A percentile compares a stretch with the other conserved stretches of the same genome.
Conservation (phyloP, 371 early-diverging fungal genomes). For the Syncephalastrum sp. region DNA sequence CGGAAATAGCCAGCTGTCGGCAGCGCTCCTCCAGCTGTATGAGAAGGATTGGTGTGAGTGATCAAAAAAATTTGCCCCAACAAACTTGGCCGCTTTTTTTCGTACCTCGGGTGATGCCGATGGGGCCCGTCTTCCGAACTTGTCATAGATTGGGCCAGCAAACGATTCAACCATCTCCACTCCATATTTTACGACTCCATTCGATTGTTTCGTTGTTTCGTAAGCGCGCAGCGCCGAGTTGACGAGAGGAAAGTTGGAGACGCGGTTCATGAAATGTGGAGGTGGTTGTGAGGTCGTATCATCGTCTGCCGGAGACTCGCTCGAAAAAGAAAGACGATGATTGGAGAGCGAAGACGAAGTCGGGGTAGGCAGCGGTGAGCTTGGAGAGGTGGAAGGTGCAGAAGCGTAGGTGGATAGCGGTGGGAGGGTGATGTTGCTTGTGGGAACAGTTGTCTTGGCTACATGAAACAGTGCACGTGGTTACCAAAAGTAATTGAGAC, state of each 20-base stretch:
- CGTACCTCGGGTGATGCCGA: slow-evolving; percentile 14
- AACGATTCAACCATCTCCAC: slow-evolving; percentile 82
- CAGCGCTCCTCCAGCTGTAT: slow-evolving; percentile 12
- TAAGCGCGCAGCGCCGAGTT: slow-evolving; percentile 75
- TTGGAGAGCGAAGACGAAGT: slow-evolving; percentile 22
- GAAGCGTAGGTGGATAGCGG: slow-evolving; percentile 17
- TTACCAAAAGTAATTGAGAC: too few relatives aligned
- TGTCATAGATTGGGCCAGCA: slow-evolving; percentile 44
- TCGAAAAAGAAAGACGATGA: slow-evolving; percentile 23
- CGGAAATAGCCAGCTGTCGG: too few relatives aligned
- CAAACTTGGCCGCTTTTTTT: background rate
- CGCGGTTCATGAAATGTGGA: slow-evolving; percentile 64
- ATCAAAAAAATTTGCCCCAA: slow-evolving; percentile 1
- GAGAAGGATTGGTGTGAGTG: background rate
- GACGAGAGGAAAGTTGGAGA: slow-evolving; percentile 79
- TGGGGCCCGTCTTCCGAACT: slow-evolving; percentile 26
- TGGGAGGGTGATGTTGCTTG: slow-evolving; percentile 14
- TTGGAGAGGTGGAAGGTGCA: slow-evolving; percentile 30
- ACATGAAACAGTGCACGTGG: too few relatives aligned
- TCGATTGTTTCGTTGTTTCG: slow-evolving; percentile 71
- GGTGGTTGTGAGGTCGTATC: slow-evolving; percentile 4
- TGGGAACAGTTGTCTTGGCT: background rate
- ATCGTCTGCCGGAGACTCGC: slow-evolving; percentile 17
- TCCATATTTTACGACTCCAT: slow-evolving; percentile 58
- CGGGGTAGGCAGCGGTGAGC: slow-evolving; percentile 26